Conservation (phyloP, 257 asterid species). For the Misopates orontium region DNA sequence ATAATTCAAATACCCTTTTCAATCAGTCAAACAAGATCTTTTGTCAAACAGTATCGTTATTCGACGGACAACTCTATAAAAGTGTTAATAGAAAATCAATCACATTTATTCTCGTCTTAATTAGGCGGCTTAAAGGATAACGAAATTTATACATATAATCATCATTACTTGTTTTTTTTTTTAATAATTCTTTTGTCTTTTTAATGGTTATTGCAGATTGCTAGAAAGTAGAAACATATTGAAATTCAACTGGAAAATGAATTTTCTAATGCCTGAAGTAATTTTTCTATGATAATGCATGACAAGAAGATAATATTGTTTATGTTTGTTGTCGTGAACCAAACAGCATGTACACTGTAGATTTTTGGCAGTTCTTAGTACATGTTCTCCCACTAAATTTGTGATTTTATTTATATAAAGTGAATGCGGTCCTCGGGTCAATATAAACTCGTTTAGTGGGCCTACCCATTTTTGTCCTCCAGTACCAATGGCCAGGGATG, state of each 20-base stretch:
- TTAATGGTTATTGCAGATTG: constrained; percentile 28
- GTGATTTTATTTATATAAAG: no score
- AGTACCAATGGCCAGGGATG: constrained; percentile 28
- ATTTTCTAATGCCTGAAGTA: neutral
- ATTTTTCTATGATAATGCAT: no score
- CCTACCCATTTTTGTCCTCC: constrained; percentile 25
- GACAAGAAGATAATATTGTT: neutral
- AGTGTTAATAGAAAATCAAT: constrained; percentile 15
- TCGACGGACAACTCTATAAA: no score
- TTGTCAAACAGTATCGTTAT: no score
- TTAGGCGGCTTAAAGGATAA: constrained; percentile 28
- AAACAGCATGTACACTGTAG: constrained; percentile 29
- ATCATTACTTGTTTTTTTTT: neutral
- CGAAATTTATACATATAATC: no score
- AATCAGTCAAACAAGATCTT: constrained; percentile 35
- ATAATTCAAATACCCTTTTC: constrained; percentile 16
- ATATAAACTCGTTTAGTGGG: constrained; percentile 37
- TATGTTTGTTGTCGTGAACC: constrained; percentile 45
- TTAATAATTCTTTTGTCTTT: neutral
- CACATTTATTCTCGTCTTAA: constrained; percentile 25
- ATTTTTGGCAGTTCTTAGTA: neutral
- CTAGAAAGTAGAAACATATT: constrained; percentile 12
- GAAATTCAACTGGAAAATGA: constrained; percentile 15
- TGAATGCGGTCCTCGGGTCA: constrained; percentile 21
- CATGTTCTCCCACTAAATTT: neutral